Evolutionary conservation across 805 yeast genomes (phyloP).

Genomic region (Candida fluviatilis): DNA sequence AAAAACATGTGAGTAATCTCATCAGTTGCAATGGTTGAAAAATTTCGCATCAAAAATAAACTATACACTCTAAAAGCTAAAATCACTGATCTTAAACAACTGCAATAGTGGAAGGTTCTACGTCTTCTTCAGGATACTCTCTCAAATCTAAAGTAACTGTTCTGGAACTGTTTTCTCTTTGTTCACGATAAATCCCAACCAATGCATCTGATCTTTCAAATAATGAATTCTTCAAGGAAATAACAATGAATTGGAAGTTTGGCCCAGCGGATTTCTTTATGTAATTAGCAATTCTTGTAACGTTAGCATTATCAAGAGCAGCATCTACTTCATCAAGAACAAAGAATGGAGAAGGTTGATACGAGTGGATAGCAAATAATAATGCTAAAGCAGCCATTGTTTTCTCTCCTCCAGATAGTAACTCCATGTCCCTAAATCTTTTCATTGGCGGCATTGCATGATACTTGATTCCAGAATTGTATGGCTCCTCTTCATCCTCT

Average conservation of each 20-base stretch:
- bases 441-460: constrained; percentile 97
- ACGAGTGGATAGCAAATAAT: constrained; percentile 85
- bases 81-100: constrained; percentile 7
- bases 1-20: no score
- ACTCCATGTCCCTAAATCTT: constrained; percentile 87
- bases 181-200: constrained; percentile 90
- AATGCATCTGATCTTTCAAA: constrained; percentile 87
- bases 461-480: constrained; percentile 73
- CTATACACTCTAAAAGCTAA: constrained; percentile 1
- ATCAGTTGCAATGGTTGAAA: background rate
- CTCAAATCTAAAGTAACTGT: constrained; percentile 72
- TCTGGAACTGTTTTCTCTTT: constrained; percentile 63
- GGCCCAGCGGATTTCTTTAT: constrained; percentile 73
- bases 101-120: constrained; percentile 5
- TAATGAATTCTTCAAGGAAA: constrained; percentile 80
- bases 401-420: constrained; percentile 94
- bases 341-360: constrained; percentile 91
- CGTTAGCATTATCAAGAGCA: constrained; percentile 88
- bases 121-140: constrained; percentile 44
- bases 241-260: constrained; percentile 85
- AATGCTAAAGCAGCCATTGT: constrained; percentile 94
- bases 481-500: constrained; percentile 90
- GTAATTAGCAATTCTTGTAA: constrained; percentile 80
- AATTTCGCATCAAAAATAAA: background rate
- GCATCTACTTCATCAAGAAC: constrained; percentile 98